Conservation (phyloP, 257 asterid species). For the Jacaranda copaia region DNA sequence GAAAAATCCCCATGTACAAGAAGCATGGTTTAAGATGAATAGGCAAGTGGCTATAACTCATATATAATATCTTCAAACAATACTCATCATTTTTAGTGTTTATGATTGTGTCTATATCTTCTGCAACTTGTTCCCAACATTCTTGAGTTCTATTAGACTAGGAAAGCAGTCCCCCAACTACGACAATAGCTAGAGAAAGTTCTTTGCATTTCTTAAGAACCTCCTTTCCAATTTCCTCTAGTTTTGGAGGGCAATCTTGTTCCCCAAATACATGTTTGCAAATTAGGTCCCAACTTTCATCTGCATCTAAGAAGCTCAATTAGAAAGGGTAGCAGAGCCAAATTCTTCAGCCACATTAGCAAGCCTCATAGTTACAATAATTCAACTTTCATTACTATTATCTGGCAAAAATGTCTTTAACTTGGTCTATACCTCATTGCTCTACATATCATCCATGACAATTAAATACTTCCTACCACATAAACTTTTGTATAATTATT, state of each 20-base stretch:
- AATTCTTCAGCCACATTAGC: slow-evolving; percentile 2
- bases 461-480: not conserved
- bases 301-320: not conserved
- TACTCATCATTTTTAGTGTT: not conserved
- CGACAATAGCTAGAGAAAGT: not conserved
- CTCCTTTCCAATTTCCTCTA: slow-evolving; percentile 13
- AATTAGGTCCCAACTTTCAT: slow-evolving; percentile 14
- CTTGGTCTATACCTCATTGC: not conserved
- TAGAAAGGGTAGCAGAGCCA: not conserved
- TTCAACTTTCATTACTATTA: not conserved
- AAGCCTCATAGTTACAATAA: slow-evolving; percentile 13
- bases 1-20: not conserved
- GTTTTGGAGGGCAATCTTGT: not conserved
- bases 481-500: not conserved
- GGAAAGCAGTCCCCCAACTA: slow-evolving; percentile 14
- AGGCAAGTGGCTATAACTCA: not conserved
- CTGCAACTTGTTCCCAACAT: not conserved
- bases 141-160: not conserved
- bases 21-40: slow-evolving; percentile 13
- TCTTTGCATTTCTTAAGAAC: not conserved
- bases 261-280: not conserved
- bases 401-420: slow-evolving; percentile 14
- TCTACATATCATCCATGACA: not conserved
- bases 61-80: not conserved
- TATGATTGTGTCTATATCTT: not conserved